Percentiles rank a stretch among this genome's conserved stretches.
Conservation (phyloP, 495 filamentous ascomycete species). For the Neurospora sp. region DNA sequence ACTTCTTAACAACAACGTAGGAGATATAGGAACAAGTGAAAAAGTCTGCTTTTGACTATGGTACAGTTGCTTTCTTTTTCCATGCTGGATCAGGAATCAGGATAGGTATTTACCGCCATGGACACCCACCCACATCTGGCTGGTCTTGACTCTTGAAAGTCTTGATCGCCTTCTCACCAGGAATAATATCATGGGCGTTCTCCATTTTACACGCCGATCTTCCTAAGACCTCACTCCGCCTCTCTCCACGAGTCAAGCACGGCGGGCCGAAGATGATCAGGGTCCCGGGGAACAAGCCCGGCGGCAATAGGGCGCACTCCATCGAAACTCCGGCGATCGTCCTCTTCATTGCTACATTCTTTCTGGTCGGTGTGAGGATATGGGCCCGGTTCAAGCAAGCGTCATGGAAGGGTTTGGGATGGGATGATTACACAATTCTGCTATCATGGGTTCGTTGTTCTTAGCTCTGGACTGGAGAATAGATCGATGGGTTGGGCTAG, state of each 20-base stretch:
- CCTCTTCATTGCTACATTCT: slow-evolving; percentile 23
- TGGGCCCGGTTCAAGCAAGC: slow-evolving; percentile 18
- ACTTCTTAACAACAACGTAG: neutral
- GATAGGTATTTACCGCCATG: neutral
- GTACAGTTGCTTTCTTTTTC: neutral
- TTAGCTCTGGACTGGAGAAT: neutral
- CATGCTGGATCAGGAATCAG: neutral
- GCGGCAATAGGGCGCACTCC: slow-evolving; percentile 19
- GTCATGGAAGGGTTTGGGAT: slow-evolving; percentile 21
- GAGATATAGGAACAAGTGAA: neutral
- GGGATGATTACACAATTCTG: slow-evolving; percentile 27
- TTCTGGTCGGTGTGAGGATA: slow-evolving; percentile 21
- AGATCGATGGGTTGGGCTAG: neutral
- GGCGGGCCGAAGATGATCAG: neutral
- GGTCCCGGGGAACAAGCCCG: slow-evolving; percentile 7
- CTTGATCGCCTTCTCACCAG: neutral
- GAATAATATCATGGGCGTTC: neutral
- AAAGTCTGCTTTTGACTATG: neutral
- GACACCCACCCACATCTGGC: neutral
- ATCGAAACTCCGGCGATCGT: slow-evolving; percentile 25
- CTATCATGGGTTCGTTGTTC: slow-evolving; percentile 19
- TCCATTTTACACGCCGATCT: neutral
- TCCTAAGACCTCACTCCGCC: neutral
- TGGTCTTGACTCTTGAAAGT: neutral
- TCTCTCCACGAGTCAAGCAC: neutral